phyloP scores from a whole-genome alignment of 176 grass and related monocot species.

The Raddia guianensis region DNA sequence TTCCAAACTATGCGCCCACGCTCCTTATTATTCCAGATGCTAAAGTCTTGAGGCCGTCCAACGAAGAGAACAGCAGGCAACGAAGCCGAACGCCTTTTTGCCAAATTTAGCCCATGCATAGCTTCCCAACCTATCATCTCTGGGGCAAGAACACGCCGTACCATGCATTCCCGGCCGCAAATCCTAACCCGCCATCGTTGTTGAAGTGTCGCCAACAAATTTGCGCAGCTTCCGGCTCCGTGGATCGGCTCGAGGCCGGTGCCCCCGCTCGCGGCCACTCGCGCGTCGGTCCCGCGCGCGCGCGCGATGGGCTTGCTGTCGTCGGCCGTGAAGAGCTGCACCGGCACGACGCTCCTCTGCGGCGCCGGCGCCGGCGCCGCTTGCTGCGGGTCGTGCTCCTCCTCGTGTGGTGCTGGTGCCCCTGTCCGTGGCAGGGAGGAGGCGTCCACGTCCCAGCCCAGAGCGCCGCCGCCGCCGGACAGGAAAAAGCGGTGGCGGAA shows the following conservation, averaged over 20 bases:
- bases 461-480: neutral
- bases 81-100: neutral
- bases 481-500: constrained; percentile 51
- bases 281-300: constrained; percentile 47
- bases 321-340: constrained; percentile 49
- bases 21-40: constrained; percentile 20
- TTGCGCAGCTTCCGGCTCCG: neutral
- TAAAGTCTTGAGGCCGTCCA: constrained; percentile 5
- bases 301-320: constrained; percentile 44
- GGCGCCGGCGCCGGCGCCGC: constrained; percentile 32
- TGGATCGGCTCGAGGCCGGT: constrained; percentile 48
- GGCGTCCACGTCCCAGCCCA: constrained; percentile 30
- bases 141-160: neutral
- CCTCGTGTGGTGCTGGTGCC: neutral
- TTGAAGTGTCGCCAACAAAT: constrained; percentile 49
- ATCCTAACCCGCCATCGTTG: neutral
- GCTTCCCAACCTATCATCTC: neutral
- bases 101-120: constrained; percentile 31
- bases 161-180: constrained; percentile 49
- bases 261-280: constrained; percentile 27
- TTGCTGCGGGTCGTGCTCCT: constrained; percentile 6
- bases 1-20: neutral
- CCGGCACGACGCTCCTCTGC: constrained; percentile 39
- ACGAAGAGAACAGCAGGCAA: neutral
- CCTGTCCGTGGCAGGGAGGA: constrained; percentile 36